Base-by-base conservation (phyloP, 306 rosid species). In the Ziziphus jujuba region DNA sequence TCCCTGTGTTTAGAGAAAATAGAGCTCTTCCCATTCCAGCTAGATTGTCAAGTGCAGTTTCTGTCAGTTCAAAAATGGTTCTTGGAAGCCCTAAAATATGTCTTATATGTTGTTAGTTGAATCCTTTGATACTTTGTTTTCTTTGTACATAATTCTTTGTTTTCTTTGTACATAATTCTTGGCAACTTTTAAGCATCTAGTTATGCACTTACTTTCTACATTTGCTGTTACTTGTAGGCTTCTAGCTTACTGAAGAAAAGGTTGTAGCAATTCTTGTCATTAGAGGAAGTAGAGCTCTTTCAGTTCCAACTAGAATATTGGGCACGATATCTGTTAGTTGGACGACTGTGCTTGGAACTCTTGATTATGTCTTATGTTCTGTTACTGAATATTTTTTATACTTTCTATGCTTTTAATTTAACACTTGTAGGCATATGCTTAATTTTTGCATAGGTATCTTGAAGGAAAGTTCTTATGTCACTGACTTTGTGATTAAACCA, bases 41-140 rank as follows among this genome's bases (percentile, higher is more conserved):
- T 65, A 36, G 56, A 56, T 35, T 21, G 40, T 69, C 34, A 52
- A 61, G 66, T 61, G 55, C 72, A 67, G 36, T 57, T 63, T 59
- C 17, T 50, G 24, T 62, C 31, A 36, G 49, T 73, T 16, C 24
- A n/a, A 50, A 66, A 35, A 51, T 59, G 62, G 68, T 40, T 1
- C 24, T 23, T 54, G 23, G 51, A 35, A 49, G n/a, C 44, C 44
- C 47, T 61, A 48, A 22, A 38, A 56, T 34, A 28, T 52, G 16
- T 23, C 14, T 7, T n/a, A 24, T 60, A 8, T 74, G 16, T 17
- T 28, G 45, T 58, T 20, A 51, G 59, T 72, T 3, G 38, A 1
- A 6, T 45, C 19, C 44, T 21, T 20, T 33, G 5, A 24, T 24
- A 17, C 38, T 58, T 9, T 31, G 7, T 16, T 58, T 33, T 11